Evolutionary conservation across 192 early-diverging fungal species (phyloP).

Genomic region (Umbelopsis sp.): DNA sequence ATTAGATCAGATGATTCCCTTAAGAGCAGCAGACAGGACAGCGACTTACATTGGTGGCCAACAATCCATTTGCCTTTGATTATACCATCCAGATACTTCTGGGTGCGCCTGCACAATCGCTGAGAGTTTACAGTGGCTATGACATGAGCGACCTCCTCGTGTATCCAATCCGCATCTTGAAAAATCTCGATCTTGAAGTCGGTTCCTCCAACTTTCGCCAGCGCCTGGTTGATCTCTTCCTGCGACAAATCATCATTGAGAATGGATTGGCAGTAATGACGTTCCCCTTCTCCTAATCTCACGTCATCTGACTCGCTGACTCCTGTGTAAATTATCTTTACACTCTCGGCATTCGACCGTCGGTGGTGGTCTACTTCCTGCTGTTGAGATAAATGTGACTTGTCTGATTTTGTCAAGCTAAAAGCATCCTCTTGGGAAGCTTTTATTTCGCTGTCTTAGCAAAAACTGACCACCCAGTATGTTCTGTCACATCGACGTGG

Average conservation of each 20-base stretch:
- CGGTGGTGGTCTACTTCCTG: too few species aligned
- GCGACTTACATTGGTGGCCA: neutral
- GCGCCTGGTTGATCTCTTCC: neutral
- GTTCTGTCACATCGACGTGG: too few species aligned
- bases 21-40: neutral
- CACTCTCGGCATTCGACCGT: too few species aligned
- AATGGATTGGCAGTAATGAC: neutral
- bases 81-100: slow-evolving; percentile 11
- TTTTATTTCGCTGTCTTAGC: too few species aligned
- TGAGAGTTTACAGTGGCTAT: neutral
- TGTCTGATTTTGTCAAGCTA: too few species aligned
- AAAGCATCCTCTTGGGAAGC: too few species aligned
- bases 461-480: too few species aligned
- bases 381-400: too few species aligned
- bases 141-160: slow-evolving; percentile 14
- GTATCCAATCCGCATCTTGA: neutral
- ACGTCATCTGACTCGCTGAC: too few species aligned
- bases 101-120: slow-evolving; percentile 5
- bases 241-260: neutral
- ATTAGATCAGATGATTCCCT: neutral
- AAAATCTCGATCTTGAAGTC: slow-evolving; percentile 9
- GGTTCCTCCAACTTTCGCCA: neutral
- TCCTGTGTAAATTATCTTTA: neutral
- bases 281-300: neutral
- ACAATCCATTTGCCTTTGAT: slow-evolving; percentile 18